phyloP scores from a whole-genome alignment of 805 yeast species.

The Peterozyma xylosa region DNA sequence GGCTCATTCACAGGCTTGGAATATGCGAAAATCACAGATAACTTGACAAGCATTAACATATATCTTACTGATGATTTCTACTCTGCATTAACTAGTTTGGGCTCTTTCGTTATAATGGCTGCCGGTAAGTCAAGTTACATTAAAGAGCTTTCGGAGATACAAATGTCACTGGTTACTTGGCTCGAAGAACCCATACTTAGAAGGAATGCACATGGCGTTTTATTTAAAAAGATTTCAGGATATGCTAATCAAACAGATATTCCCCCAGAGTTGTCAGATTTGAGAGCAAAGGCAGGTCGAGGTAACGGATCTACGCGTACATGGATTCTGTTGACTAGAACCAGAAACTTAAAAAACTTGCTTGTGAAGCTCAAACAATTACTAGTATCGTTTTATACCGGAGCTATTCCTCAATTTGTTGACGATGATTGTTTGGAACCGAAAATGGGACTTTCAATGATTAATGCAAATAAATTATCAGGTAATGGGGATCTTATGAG shows the following conservation, averaged over 20 bases:
- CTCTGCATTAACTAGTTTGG: conserved; percentile 50
- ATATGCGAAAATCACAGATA: conserved; percentile 24
- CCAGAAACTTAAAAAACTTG: conserved; percentile 6
- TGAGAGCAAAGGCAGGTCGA: conserved; percentile 7
- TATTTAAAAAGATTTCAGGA: conserved; percentile 10
- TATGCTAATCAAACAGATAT: conserved; percentile 16
- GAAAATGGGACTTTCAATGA: too few relatives aligned
- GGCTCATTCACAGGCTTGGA: conserved; percentile 26
- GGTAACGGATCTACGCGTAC: conserved; percentile 2
- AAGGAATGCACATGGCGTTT: background rate
- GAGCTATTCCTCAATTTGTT: too few relatives aligned
- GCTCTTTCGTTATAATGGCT: conserved; percentile 57
- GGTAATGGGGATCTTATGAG: too few relatives aligned
- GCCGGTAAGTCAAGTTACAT: conserved; percentile 62
- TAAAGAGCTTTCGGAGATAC: conserved; percentile 44
- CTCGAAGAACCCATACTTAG: conserved; percentile 25
- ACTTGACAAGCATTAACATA: conserved; percentile 29
- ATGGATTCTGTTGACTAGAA: conserved; percentile 14
- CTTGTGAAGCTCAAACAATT: conserved; percentile 4
- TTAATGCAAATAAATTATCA: too few relatives aligned
- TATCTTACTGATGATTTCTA: conserved; percentile 56
- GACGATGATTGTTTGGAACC: too few relatives aligned
- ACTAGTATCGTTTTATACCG: conserved; percentile 1
- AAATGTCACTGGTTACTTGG: conserved; percentile 48
- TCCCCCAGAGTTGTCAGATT: conserved; percentile 20